Evolutionary conservation across 2,329 filamentous ascomycete genomes (phyloP).

Genomic region (Aspergillus fumigatus): DNA sequence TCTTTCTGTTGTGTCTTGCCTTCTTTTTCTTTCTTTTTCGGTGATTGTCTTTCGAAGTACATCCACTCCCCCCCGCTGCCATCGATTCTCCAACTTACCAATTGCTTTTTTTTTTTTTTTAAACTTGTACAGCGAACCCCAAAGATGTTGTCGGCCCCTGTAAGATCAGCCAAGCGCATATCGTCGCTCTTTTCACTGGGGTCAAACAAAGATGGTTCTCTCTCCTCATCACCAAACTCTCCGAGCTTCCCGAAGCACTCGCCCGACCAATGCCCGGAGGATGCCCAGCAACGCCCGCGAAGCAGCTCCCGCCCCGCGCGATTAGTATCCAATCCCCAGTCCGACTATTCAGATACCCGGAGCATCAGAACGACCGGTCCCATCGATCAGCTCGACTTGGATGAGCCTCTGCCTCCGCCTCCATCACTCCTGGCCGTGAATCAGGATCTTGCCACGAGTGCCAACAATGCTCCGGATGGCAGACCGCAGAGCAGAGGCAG

Average conservation of each 20-base stretch:
- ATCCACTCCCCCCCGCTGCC: slow-evolving; percentile 1
- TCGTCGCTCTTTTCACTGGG: slow-evolving; percentile 43
- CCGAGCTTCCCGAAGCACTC: slow-evolving; percentile 16
- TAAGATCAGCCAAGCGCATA: slow-evolving; percentile 42
- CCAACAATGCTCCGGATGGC: slow-evolving; percentile 28
- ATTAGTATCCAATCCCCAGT: slow-evolving; percentile 30
- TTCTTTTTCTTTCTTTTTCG: not conserved
- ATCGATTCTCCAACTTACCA: not conserved
- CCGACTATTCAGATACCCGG: slow-evolving; percentile 23
- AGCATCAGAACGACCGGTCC: slow-evolving; percentile 20
- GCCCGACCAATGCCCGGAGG: slow-evolving; percentile 20
- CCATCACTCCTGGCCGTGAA: slow-evolving; percentile 37
- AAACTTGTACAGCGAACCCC: slow-evolving; percentile 4
- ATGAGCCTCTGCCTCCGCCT: slow-evolving; percentile 34
- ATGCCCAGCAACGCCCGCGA: slow-evolving; percentile 17
- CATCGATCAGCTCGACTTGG: slow-evolving; percentile 27
- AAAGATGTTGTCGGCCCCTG: slow-evolving; percentile 39
- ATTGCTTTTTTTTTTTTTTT: not conserved
- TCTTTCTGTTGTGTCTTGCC: slow-evolving; percentile 5
- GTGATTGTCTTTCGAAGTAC: slow-evolving; percentile 1
- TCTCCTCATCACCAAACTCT: slow-evolving; percentile 26
- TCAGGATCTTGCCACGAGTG: slow-evolving; percentile 32
- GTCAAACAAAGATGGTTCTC: slow-evolving; percentile 31
- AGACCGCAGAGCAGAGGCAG: slow-evolving; percentile 35
- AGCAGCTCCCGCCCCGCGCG: slow-evolving; percentile 31